A percentile compares a stretch with the other conserved stretches of the same genome.
These are phyloP conservation scores for Leccinum imitatum DNA, from an alignment of 768 basidiomycete species.

Conservation along the genomic window DNA sequence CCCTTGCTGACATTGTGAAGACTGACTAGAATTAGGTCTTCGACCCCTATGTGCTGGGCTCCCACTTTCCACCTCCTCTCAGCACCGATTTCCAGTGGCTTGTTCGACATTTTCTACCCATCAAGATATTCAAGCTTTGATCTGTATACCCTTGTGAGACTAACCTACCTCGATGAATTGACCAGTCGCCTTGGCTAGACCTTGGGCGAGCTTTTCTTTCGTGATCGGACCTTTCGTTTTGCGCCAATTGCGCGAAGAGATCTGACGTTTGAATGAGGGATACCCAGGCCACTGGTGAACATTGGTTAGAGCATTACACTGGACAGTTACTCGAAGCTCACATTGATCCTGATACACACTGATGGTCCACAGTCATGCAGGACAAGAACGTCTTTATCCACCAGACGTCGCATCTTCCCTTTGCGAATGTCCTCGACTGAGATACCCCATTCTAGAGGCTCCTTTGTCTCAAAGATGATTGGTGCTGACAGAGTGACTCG, in stretches of 20 bases:
- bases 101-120: constrained; percentile 47
- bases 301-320: constrained; percentile 40
- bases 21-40: constrained; percentile 71
- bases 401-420: constrained; percentile 53
- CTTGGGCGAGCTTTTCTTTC: constrained; percentile 64
- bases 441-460: constrained; percentile 60
- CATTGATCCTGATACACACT: constrained; percentile 77
- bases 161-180: constrained; percentile 59
- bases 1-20: constrained; percentile 84
- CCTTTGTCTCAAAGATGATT: constrained; percentile 58
- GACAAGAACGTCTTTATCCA: constrained; percentile 60
- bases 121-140: not conserved
- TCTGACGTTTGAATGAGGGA: constrained; percentile 66
- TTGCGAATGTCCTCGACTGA: constrained; percentile 65
- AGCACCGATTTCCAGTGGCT: constrained; percentile 59
- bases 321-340: constrained; percentile 30
- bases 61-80: constrained; percentile 65
- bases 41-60: constrained; percentile 50
- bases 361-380: constrained; percentile 75
- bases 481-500: constrained; percentile 63
- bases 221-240: constrained; percentile 81
- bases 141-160: constrained; percentile 33
- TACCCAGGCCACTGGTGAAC: constrained; percentile 74
- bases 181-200: constrained; percentile 67
- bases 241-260: constrained; percentile 71